Percentiles rank a stretch among this genome's conserved stretches.
Evolutionary conservation across 352 stramenopile genomes (phyloP).

Genomic region (Hyphochytrium catenoides): DNA sequence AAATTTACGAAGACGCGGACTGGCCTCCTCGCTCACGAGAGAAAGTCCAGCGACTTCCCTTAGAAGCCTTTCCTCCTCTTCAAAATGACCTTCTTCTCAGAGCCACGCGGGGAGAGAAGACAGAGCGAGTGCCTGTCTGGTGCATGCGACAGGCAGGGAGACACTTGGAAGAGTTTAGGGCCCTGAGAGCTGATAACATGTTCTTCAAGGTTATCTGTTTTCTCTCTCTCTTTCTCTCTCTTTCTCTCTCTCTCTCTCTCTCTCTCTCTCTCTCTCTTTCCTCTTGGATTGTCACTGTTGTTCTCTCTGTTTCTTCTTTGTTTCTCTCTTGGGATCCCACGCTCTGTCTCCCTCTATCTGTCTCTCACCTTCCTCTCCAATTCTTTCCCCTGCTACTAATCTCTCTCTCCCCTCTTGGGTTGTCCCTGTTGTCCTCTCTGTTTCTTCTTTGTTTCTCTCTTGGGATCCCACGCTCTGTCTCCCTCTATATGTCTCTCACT

Average conservation of each 20-base stretch:
- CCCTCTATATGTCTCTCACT: too few species aligned
- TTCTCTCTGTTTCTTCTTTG: too few species aligned
- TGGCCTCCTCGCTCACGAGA: too few species aligned
- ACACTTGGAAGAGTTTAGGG: constrained; percentile 61
- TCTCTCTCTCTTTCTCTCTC: neutral
- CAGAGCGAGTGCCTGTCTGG: constrained; percentile 80
- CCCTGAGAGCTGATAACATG: constrained; percentile 46
- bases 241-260: neutral
- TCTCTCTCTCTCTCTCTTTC: neutral
- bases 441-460: too few species aligned
- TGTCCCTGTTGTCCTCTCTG: too few species aligned
- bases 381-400: too few species aligned
- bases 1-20: too few species aligned
- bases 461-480: too few species aligned
- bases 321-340: constrained; percentile 5
- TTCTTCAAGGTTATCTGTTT: constrained; percentile 60
- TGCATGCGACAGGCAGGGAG: constrained; percentile 89
- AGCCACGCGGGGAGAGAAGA: constrained; percentile 51
- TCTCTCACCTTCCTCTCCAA: neutral
- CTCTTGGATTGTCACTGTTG: constrained; percentile 3
- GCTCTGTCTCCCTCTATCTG: neutral
- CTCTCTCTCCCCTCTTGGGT: too few species aligned
- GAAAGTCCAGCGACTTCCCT: constrained; percentile 34
- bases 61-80: constrained; percentile 40
- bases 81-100: constrained; percentile 70